phyloP scores from a whole-genome alignment of 768 basidiomycete species.

The Vishniacozyma victoriae region DNA sequence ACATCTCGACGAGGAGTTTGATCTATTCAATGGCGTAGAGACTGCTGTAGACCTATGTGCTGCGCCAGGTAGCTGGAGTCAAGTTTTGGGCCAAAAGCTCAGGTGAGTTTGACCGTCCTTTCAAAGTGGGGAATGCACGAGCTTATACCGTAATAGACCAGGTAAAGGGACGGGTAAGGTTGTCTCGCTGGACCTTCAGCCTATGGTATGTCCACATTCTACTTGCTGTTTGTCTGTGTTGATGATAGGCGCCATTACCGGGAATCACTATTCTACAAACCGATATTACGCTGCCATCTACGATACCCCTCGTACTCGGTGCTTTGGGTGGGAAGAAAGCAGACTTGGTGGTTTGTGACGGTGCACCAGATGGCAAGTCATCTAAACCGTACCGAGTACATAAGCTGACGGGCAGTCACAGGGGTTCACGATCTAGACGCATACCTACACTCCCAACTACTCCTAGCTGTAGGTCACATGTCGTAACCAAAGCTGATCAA shows the following conservation, averaged over 20 bases:
- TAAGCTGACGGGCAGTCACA: slow-evolving; percentile 43
- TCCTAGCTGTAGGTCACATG: slow-evolving; percentile 46
- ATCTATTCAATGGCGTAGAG: slow-evolving; percentile 39
- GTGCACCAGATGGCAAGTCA: slow-evolving; percentile 50
- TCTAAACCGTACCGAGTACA: not conserved
- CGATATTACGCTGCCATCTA: slow-evolving; percentile 50
- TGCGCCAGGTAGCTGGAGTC: slow-evolving; percentile 48
- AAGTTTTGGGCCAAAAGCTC: slow-evolving; percentile 47
- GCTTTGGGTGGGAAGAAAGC: slow-evolving; percentile 49
- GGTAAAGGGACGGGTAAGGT: slow-evolving; percentile 26
- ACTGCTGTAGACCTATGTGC: slow-evolving; percentile 47
- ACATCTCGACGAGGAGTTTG: slow-evolving; percentile 46
- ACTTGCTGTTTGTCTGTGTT: not conserved
- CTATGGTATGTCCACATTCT: slow-evolving; percentile 22
- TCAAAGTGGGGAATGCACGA: not conserved
- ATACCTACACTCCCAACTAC: slow-evolving; percentile 50
- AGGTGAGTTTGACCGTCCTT: slow-evolving; percentile 34
- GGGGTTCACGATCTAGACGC: slow-evolving; percentile 52
- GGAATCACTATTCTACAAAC: slow-evolving; percentile 49
- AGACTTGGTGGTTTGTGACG: slow-evolving; percentile 52
- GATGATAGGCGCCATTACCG: slow-evolving; percentile 47
- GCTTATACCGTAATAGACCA: no score
- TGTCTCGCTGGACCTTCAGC: slow-evolving; percentile 41
- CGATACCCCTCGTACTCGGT: slow-evolving; percentile 47
- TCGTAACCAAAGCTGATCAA: not conserved